Percentiles rank a stretch among this genome's conserved stretches.
These are phyloP conservation scores for Fusarium pseudocircinatum DNA, from an alignment of 2,329 filamentous ascomycete genomes.

Conservation along the genomic window DNA sequence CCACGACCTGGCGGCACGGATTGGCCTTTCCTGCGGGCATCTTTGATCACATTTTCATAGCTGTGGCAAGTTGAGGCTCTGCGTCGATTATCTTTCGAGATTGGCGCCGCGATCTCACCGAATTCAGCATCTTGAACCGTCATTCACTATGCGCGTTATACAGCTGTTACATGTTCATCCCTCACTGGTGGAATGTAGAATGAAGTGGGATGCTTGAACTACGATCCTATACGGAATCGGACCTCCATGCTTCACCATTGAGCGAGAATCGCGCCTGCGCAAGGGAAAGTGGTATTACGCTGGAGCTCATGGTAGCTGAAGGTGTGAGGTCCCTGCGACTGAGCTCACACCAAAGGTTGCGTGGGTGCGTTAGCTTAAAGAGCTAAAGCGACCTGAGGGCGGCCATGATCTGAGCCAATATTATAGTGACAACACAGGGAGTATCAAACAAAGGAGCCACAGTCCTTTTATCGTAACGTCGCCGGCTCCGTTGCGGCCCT, in stretches of 20 bases:
- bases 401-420: slow-evolving; percentile 27
- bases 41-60: slow-evolving; percentile 8
- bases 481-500: slow-evolving; percentile 9
- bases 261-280: slow-evolving; percentile 17
- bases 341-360: slow-evolving; percentile 6
- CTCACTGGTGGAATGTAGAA: slow-evolving; percentile 32
- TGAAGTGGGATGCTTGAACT: slow-evolving; percentile 12
- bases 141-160: slow-evolving; percentile 17
- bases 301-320: slow-evolving; percentile 6
- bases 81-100: slow-evolving; percentile 10
- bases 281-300: slow-evolving; percentile 15
- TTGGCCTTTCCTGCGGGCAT: slow-evolving; percentile 14
- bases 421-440: slow-evolving; percentile 16
- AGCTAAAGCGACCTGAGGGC: slow-evolving; percentile 30
- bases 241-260: not conserved
- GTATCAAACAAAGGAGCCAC: slow-evolving; percentile 21
- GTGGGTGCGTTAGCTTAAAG: slow-evolving; percentile 20
- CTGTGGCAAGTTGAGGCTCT: slow-evolving; percentile 31
- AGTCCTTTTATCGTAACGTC: not conserved
- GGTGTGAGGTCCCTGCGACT: slow-evolving; percentile 7
- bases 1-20: slow-evolving; percentile 10
- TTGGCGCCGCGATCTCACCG: slow-evolving; percentile 9
- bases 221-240: slow-evolving; percentile 10
- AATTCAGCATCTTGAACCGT: slow-evolving; percentile 12
- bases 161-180: slow-evolving; percentile 24